Base-by-base conservation (phyloP, 495 filamentous ascomycete genomes). In the Friedmanniomyces endolithicus region DNA sequence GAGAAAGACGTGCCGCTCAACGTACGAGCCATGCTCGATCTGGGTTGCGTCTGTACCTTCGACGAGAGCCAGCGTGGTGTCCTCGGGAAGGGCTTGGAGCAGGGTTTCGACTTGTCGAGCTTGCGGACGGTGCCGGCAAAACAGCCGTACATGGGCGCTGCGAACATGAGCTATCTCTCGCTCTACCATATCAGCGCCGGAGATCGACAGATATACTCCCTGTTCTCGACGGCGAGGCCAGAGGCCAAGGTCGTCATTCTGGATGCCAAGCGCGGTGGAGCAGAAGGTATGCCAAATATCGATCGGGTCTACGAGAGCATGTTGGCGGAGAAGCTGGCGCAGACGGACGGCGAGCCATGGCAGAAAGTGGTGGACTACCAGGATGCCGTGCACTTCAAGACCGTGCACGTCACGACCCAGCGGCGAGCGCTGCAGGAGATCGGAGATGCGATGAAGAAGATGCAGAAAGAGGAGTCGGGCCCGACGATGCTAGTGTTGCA, bases 31-130 rank as follows among this genome's bases (percentile, higher is more conserved):
- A 75, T 97, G 31, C 75, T 99, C 16, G 84, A 94, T 60, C 75
- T 99, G 1, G 92, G 92, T 39, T 94, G 84, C 65, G 71, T 84
- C n/a, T 99, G 92, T 68, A 95, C 90, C 16, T 95, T 97, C 63
- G 90, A 99, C 64, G 83, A 94, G 57, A 82, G 72, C 35, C 90
- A 97, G 63, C 79, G 83, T 48, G 92, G 90, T 55, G 90, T 94
- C 14, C 79, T 99, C 20, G 92, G 92, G 31, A 88, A 86, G 56
- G 94, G 92, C 52, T 73, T 99, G 27, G 92, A 97, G 49, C 82
- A 87, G 57, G 92, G 92, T 1, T 99, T 99, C 64, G 90, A 95
- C 59, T 76, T 99, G 9, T 82, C 82, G 1, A 77, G 82, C 2
- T 69, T 99, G 45, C 81, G 77, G 55, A 76, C 79, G 39, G 81